Conservation (phyloP, 176 grass and related monocot genomes). For the Panicum miliaceum region DNA sequence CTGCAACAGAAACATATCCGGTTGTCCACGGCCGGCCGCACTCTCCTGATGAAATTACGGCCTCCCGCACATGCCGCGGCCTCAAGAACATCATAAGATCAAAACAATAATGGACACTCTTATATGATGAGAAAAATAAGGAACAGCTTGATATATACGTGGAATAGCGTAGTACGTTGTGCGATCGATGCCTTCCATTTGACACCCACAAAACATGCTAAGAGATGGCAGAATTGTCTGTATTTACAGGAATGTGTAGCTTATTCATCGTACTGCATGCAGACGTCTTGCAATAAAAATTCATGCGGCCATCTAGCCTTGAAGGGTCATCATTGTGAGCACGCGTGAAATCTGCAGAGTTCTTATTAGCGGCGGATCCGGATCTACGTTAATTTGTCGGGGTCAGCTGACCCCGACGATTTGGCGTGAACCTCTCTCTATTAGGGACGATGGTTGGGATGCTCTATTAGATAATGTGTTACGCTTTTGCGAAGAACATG, state of each 20-base stretch:
- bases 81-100: not conserved
- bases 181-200: conserved; percentile 18
- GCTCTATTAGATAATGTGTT: not conserved
- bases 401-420: too few species aligned
- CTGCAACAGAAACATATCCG: not conserved
- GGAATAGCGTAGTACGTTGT: not conserved
- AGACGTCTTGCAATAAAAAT: not conserved
- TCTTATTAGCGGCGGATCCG: too few species aligned
- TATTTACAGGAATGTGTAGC: not conserved
- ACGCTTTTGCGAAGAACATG: not conserved
- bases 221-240: not conserved
- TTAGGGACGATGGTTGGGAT: not conserved
- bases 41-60: not conserved
- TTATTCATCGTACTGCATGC: not conserved
- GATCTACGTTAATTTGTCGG: too few species aligned
- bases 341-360: too few species aligned
- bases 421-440: too few species aligned
- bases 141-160: not conserved
- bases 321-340: not conserved
- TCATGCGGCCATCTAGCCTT: not conserved
- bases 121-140: not conserved
- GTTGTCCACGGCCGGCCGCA: not conserved
- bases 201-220: not conserved
- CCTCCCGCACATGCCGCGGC: not conserved
- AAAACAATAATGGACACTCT: not conserved